Evolutionary conservation across 148 eudicot genomes (phyloP).

Genomic region (Agrostemma githago): DNA sequence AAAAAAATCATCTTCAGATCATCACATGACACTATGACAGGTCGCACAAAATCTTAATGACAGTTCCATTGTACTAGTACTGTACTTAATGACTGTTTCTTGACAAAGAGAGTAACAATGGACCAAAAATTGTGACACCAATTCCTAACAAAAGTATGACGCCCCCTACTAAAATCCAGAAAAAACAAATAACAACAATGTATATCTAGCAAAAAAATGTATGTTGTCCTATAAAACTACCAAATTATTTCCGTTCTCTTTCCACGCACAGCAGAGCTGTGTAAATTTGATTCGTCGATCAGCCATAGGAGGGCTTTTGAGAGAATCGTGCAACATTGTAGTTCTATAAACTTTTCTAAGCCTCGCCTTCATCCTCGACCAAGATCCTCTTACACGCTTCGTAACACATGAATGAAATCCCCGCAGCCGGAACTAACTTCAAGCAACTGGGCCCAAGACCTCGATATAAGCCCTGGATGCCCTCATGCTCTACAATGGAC

Average conservation of each 20-base stretch:
- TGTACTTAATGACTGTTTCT: not conserved
- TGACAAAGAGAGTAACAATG: not conserved
- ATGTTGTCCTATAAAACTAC: slow-evolving; percentile 3
- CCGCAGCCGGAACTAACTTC: slow-evolving; percentile 96
- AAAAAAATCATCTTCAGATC: not conserved
- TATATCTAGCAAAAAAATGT: not conserved
- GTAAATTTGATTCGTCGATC: not conserved
- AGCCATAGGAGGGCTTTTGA: not conserved
- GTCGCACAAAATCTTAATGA: slow-evolving; percentile 6
- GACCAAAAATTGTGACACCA: slow-evolving; percentile 4
- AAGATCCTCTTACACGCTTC: slow-evolving; percentile 95
- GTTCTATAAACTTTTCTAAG: slow-evolving; percentile 16
- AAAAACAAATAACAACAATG: not conserved
- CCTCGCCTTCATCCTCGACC: slow-evolving; percentile 67
- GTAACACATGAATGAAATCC: slow-evolving; percentile 98
- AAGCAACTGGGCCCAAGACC: slow-evolving; percentile 95
- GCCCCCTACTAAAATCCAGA: slow-evolving; percentile 13
- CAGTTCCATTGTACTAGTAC: not conserved
- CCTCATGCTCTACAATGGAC: slow-evolving; percentile 73
- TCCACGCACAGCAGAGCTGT: not conserved
- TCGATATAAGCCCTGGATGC: slow-evolving; percentile 64
- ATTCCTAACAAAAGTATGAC: slow-evolving; percentile 4
- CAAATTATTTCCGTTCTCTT: slow-evolving; percentile 8
- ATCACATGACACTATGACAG: not conserved
- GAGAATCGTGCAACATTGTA: not conserved